Evolutionary conservation across 148 eudicot species (phyloP).

Genomic region (Bassia scoparia): DNA sequence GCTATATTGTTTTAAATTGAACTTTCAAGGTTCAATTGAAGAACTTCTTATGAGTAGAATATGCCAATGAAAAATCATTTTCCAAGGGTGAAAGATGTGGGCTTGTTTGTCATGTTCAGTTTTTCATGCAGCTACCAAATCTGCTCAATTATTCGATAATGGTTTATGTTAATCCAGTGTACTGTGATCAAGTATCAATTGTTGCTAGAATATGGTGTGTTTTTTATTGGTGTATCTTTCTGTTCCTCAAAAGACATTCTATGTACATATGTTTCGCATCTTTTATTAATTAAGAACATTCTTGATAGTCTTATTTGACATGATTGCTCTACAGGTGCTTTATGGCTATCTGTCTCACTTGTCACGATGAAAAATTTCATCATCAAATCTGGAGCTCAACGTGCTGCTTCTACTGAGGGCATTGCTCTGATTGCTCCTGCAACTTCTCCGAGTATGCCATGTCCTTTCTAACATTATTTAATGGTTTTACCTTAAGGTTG

Average conservation of each 20-base stretch:
- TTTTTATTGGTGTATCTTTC: neutral
- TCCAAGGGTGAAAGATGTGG: neutral
- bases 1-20: neutral
- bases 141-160: neutral
- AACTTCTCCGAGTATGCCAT: slow-evolving; percentile 84
- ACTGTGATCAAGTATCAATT: neutral
- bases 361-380: slow-evolving; percentile 97
- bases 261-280: neutral
- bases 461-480: neutral
- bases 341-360: slow-evolving; percentile 94
- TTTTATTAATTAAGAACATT: neutral
- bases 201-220: neutral
- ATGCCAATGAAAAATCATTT: neutral
- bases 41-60: neutral
- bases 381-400: slow-evolving; percentile 89
- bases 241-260: neutral
- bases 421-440: slow-evolving; percentile 80
- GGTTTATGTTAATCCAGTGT: neutral
- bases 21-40: neutral
- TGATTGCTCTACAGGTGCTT: slow-evolving; percentile 53
- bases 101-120: neutral
- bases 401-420: slow-evolving; percentile 80
- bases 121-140: neutral
- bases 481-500: neutral
- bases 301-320: slow-evolving; percentile 15